Base-by-base conservation (phyloP, 2,329 filamentous ascomycete species). In the Hypoxylon sp. region DNA sequence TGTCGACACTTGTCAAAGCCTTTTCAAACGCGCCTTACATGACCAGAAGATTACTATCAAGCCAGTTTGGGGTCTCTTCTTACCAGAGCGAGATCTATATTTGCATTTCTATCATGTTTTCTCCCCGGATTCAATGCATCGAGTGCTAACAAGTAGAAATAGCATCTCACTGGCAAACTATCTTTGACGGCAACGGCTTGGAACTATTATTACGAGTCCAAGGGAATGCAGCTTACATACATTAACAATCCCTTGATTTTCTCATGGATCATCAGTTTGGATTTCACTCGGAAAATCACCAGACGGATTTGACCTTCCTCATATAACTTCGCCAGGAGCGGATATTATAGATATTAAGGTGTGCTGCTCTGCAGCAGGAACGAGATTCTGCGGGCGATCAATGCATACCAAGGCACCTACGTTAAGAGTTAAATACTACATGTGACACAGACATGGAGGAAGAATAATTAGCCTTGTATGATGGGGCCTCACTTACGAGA, bases 341-440 rank as follows among this genome's bases (percentile, higher is more conserved):
- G 47, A 62, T 39, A 43, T 61, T 46, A 37, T 34, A 26, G 24
- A 26, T 26, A 26, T 26, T 26, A 26, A 20, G 57, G 64, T 64
- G 58, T 56, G 61, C 64, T 59, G 41, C 64, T 52, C 32, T 56
- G 57, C 64, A 67, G 58, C 64, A 55, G 61, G 47, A 62, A 56
- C 49, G 47, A 52, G 57, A 59, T 59, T 59, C 26, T 50, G 54
- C 59, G 41, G 57, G 47, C 51, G 61, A 67, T 64, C 61, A 50
- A 20, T 66, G 64, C 64, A 66, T 59, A n/a, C 10, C 34, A n/a
- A 13, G 8, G 13, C 4, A 13, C 13, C 26, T 51, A n/a, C n/a
- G n/a, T n/a, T n/a, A 34, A 46, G 32, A 59, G 43, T 20, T 26
- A 13, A 22, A 17, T 24, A 46, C 43, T 46, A 24, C 19, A 46